Percentiles rank a stretch among this genome's conserved stretches.
Conservation (phyloP, 192 early-diverging fungal species). For the Coemansia sp. region DNA sequence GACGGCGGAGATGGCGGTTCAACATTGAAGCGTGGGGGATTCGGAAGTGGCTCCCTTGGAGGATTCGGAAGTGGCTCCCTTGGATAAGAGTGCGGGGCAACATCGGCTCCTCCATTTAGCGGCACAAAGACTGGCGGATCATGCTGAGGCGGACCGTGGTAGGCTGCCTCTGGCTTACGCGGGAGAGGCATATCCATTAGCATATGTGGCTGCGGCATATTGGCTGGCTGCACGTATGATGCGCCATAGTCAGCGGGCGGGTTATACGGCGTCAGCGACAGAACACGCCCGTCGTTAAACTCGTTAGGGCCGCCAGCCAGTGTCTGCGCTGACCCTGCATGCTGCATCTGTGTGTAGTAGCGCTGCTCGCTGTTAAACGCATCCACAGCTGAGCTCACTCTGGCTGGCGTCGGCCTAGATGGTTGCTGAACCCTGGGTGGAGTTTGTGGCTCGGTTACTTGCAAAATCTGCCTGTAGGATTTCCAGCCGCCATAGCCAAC, state of each 20-base stretch:
- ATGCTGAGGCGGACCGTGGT: neutral
- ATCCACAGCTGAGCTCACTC: constrained; percentile 23
- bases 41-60: neutral
- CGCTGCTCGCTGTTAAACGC: constrained; percentile 31
- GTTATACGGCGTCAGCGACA: constrained; percentile 11
- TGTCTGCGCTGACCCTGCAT: neutral
- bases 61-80: neutral
- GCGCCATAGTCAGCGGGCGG: neutral
- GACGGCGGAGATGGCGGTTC: neutral
- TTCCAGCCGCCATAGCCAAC: constrained; percentile 36
- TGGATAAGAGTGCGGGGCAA: neutral
- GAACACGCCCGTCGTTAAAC: neutral
- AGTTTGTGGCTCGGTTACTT: neutral
- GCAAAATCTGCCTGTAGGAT: constrained; percentile 17
- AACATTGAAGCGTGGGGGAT: neutral
- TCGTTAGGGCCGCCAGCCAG: neutral
- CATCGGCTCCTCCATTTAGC: neutral
- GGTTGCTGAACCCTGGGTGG: constrained; percentile 6
- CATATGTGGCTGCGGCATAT: neutral
- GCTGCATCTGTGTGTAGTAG: constrained; percentile 18
- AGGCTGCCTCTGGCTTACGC: constrained; percentile 1
- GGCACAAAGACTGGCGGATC: neutral
- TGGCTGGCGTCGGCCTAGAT: neutral
- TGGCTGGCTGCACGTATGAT: neutral
- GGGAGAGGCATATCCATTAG: constrained; percentile 10